These are phyloP conservation scores for Leishmania turanica DNA, from an alignment of 208 protist genomes.

Conservation along the genomic window DNA sequence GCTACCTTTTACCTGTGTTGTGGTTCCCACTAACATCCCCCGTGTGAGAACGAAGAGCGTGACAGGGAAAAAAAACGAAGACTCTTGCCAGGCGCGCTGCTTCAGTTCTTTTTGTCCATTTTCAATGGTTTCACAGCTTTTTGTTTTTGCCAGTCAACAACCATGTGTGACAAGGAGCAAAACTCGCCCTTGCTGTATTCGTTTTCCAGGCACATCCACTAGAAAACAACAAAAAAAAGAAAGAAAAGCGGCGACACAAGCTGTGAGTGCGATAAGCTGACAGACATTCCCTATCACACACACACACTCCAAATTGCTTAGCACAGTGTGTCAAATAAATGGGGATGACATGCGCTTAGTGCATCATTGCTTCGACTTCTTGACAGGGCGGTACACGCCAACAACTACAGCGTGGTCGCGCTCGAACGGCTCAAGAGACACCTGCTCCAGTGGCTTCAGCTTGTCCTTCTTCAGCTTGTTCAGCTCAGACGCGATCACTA, in stretches of 20 bases:
- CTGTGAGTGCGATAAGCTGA: not conserved
- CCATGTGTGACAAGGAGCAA: not conserved
- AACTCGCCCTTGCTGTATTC: not conserved
- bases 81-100: not conserved
- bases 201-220: not conserved
- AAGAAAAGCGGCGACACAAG: slow-evolving; percentile 3
- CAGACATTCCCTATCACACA: not conserved
- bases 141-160: not conserved
- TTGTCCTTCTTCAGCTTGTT: slow-evolving; percentile 97
- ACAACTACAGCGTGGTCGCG: slow-evolving; percentile 99
- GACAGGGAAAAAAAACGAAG: not conserved
- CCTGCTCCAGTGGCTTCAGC: slow-evolving; percentile 98
- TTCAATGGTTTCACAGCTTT: not conserved
- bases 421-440: slow-evolving; percentile 99
- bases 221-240: too few species aligned
- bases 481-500: slow-evolving; percentile 98
- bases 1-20: not conserved
- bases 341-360: slow-evolving; percentile 1
- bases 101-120: not conserved
- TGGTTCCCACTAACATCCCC: not conserved
- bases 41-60: not conserved
- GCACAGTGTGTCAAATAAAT: not conserved
- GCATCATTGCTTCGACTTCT: slow-evolving; percentile 53
- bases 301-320: not conserved
- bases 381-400: slow-evolving; percentile 88